Evolutionary conservation across 306 rosid genomes (phyloP), one percentile per base, ranked within the genome.

Genomic region (Notholithocarpus densiflorus): DNA sequence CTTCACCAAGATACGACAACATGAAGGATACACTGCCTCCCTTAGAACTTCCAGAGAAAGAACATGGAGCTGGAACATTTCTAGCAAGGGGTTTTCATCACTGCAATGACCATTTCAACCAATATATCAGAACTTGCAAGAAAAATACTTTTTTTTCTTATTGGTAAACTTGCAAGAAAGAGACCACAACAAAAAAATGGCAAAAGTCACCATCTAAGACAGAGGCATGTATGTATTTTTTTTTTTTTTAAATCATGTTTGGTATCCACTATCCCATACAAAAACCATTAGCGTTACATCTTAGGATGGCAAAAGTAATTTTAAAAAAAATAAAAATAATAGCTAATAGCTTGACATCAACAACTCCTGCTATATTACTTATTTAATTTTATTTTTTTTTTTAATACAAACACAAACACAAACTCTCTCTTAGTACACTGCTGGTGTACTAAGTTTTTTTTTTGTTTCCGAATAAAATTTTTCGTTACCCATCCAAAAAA

Each of bases 21-120:
- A 78, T 45, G 78, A 86, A 93, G 99, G 99, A 95, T 95, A 95
- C 99, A 93, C 94, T 14, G 99, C 99, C 82, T 91, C 98, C 88
- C 89, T 90, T 79, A 95, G 89, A 69, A 95, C 99, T 79, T 89
- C 97, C 80, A 95, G 86, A 73, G 97, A 85, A 77, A 92, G 90
- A 84, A 90, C 86, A 79, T 95, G 99, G 71, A 92, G 96, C 81
- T 81, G 92, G 82, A 95, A 85, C 68, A 80, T 74, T 60, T 88
- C 87, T 74, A 87, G 82, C 80, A 90, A 75, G 51, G 85, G 84
- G 45, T 86, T 89, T 81, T 90, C 89, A 65, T 82, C 92, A 87
- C 99, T 95, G 97, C 85, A 81, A 83, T 68, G 64, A 80, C 60
- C 59, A 83, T 24, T 71, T 48, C 74, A 66, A 75, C 45, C 71